Evolutionary conservation across 768 basidiomycete species (phyloP), one percentile per base, ranked within the genome.

Genomic region (Pisolithus tinctorius): DNA sequence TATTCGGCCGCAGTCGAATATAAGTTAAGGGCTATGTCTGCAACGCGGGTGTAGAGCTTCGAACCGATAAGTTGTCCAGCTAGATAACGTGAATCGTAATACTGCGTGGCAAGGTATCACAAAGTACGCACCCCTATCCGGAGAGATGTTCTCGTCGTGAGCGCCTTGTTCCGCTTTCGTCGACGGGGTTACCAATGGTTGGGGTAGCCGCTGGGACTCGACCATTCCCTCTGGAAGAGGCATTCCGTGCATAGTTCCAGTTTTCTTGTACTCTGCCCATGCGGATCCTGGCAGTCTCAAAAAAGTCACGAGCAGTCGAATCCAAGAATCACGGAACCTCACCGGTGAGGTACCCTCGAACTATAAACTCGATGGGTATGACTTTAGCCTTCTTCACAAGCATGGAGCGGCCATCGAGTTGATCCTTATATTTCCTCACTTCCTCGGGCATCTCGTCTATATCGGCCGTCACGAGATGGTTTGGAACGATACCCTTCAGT

Each of bases 311-410:
- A 26, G n/a, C 26, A 13, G 37, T 4, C 11, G 4, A 23, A 16
- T 41, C 48, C 30, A 8, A 16, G 23, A 31, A 26, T 44, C 20
- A 39, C 34, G 45, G 25, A 5, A 41, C 36, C 77, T 58, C 56
- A 93, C 95, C 95, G n/a, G 95, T 89, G 53, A 99, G 74, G 69
- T 98, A 98, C 2, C 95, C 95, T 55, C 96, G 75, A 16, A 98
- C 95, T 60, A 99, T 98, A 6, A 89, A 93, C 69, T 99, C 96
- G 6, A 98, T 75, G 20, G 90, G 91, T 29, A 97, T 73, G 27
- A 98, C 88, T 63, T 85, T 78, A 1, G 93, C 94, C 62, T 85
- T 93, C 65, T 71, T 80, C 9, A 98, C 96, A 48, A 96, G 83
- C 88, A 99, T 98, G 10, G 85, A 73, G 20, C 96, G 77, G 2